Percentiles rank a stretch among this genome's conserved stretches.
These are phyloP conservation scores for Agarophyton chilense DNA, from an alignment of 23 red algal genomes.

Conservation along the genomic window DNA sequence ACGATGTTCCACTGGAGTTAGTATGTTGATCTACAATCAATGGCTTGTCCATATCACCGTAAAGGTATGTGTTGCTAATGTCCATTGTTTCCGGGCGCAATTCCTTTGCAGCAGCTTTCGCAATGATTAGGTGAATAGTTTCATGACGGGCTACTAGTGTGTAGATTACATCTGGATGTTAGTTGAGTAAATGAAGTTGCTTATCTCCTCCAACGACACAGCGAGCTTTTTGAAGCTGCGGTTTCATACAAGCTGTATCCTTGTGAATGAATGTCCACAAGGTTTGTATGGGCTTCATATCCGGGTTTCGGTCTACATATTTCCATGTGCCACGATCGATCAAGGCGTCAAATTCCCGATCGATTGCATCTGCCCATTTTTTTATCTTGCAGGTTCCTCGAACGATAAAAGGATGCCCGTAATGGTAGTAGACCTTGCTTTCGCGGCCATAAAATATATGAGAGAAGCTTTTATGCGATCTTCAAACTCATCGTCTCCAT, in stretches of 20 bases:
- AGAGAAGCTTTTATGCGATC: background rate
- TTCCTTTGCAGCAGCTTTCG: background rate
- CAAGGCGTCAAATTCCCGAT: background rate
- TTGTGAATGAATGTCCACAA: background rate
- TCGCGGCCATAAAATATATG: background rate
- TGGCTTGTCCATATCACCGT: background rate
- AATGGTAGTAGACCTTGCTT: background rate
- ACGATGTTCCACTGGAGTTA: background rate
- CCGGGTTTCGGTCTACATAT: background rate
- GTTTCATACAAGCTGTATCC: background rate
- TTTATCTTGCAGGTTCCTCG: background rate
- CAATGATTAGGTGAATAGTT: background rate
- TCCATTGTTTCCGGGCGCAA: background rate
- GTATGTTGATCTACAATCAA: background rate
- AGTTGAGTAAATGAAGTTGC: background rate
- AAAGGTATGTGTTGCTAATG: background rate
- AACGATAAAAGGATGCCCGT: background rate
- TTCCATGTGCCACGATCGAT: background rate
- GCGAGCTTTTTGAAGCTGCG: background rate
- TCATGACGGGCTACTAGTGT: background rate
- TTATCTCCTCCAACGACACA: background rate
- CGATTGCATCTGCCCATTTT: background rate
- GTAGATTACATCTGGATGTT: background rate
- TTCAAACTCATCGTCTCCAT: background rate
- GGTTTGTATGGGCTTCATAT: background rate